Evolutionary conservation across 768 basidiomycete genomes (phyloP), one percentile per base, ranked within the genome.

Genomic region (Xerocomus brunneocitrinus): DNA sequence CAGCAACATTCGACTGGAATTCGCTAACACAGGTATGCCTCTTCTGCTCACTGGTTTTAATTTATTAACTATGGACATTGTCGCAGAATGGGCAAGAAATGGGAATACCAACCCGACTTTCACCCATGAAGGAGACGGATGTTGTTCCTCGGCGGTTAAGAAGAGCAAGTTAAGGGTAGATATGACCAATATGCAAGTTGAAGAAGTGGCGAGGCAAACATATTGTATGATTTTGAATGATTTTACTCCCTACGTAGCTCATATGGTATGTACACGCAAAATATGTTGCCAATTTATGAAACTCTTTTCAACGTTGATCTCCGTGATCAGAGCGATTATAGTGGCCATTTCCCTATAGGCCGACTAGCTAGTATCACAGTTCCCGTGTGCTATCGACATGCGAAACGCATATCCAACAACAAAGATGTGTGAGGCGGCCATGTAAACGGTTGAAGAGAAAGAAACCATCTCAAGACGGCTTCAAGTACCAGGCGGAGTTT

Each of bases 291-390:
- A 70, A 80, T 74, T 74, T 84, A 90, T 89, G 88, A 91, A 91
- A 90, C 88, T 87, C 86, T 79, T 79, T 73, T 81, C 83, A 62
- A 79, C 85, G 84, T 89, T 73, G 58, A 65, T 66, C 52, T 73
- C 67, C 75, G 86, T 79, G 83, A 83, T 83, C 69, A 75, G 85
- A 89, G 88, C 81, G 88, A 90, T 91, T 89, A 89, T 81, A 68
- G 76, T 77, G 87, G 87, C 83, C 69, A 42, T 73, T 71, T 55
- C 48, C 47, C 50, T 86, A 78, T 79, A 58, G 68, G 75, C 82
- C 82, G 76, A 68, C 73, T 54, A 60, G 55, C 54, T 61, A 57
- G 52, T 63, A 58, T 67, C 79, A 77, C 74, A 62, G 47, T 58
- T 54, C 61, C 77, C 76, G 57, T 66, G 67, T 61, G 67, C 75